Percentiles rank a stretch among this genome's conserved stretches.
Evolutionary conservation across 2,329 filamentous ascomycete species (phyloP).

Genomic region (Arthrinium phaeospermum): DNA sequence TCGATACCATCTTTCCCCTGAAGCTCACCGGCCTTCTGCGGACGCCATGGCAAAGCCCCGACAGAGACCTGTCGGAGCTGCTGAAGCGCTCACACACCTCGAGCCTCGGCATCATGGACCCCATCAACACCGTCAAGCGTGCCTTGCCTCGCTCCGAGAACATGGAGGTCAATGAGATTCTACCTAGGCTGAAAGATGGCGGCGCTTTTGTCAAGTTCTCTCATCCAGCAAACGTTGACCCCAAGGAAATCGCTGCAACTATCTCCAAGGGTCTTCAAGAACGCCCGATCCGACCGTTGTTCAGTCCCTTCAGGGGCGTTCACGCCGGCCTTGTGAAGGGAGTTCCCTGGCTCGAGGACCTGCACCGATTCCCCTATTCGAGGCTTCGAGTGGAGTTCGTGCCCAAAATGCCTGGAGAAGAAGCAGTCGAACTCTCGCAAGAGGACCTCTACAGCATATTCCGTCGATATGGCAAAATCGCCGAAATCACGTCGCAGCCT

Average conservation of each 20-base stretch:
- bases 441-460: constrained; percentile 89
- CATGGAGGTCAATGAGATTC: constrained; percentile 77
- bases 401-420: constrained; percentile 70
- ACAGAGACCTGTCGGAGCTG: constrained; percentile 55
- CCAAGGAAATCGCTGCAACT: constrained; percentile 63
- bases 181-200: constrained; percentile 88
- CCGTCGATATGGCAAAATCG: constrained; percentile 86
- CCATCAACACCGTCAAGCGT: constrained; percentile 60
- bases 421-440: constrained; percentile 80
- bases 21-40: constrained; percentile 62
- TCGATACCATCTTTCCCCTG: constrained; percentile 87
- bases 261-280: constrained; percentile 69
- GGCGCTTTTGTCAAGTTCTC: constrained; percentile 79
- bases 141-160: constrained; percentile 67
- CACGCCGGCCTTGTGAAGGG: constrained; percentile 78
- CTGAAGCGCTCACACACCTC: constrained; percentile 58
- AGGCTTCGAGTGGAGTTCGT: constrained; percentile 86
- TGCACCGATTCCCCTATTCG: constrained; percentile 79
- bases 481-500: constrained; percentile 82
- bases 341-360: constrained; percentile 91
- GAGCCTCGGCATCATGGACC: constrained; percentile 56
- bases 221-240: constrained; percentile 44
- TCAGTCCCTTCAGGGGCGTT: constrained; percentile 79
- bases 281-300: constrained; percentile 84
- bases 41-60: constrained; percentile 52